phyloP scores from a whole-genome alignment of 805 yeast genomes.

The Isabelozyma pseudorhagii region DNA sequence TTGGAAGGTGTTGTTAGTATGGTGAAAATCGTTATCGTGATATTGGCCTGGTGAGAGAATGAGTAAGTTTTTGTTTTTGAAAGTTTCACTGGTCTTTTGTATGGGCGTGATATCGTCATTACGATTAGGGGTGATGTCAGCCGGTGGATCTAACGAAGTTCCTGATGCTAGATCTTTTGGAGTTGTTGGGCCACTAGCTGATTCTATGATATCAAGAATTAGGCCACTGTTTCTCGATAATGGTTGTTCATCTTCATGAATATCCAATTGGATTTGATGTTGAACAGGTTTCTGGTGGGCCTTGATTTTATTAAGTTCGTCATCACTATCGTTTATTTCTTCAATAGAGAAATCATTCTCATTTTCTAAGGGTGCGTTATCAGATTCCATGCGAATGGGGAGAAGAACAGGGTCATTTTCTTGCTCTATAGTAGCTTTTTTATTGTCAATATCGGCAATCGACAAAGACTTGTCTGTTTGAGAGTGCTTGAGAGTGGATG shows the following conservation, averaged over 20 bases:
- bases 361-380: neutral
- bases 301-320: conserved; percentile 20
- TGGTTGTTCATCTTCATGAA: conserved; percentile 1
- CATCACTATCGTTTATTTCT: conserved; percentile 40
- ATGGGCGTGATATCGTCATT: neutral
- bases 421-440: too few species aligned
- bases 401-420: neutral
- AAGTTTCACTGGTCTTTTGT: conserved; percentile 7
- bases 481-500: too few species aligned
- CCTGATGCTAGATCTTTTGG: conserved; percentile 8
- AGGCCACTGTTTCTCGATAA: conserved; percentile 9
- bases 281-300: neutral
- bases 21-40: conserved; percentile 31
- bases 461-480: too few species aligned
- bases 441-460: too few species aligned
- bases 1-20: conserved; percentile 8
- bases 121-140: conserved; percentile 5
- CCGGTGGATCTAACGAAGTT: conserved; percentile 13
- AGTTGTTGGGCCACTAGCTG: conserved; percentile 15
- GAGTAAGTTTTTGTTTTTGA: conserved; percentile 28
- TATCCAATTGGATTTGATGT: neutral
- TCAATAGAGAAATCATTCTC: conserved; percentile 31
- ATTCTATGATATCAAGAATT: conserved; percentile 15
- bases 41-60: conserved; percentile 38
- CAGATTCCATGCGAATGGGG: neutral